Evolutionary conservation across 2,329 filamentous ascomycete genomes (phyloP).

Genomic region (Verticillium zaregamsianum): DNA sequence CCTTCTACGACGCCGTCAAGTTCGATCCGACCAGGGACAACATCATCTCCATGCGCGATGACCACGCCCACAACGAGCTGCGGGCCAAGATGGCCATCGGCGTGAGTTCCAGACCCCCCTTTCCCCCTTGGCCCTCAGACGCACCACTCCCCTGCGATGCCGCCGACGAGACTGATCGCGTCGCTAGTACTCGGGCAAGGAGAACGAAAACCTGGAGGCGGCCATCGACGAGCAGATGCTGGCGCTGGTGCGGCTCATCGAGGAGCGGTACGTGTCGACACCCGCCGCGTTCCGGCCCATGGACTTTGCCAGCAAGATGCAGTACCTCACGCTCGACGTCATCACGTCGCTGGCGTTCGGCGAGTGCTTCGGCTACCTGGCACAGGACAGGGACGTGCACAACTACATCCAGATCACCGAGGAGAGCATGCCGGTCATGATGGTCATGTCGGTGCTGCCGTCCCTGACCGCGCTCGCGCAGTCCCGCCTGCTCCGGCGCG

Average conservation of each 20-base stretch:
- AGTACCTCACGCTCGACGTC: slow-evolving; percentile 53
- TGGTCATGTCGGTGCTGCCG: slow-evolving; percentile 37
- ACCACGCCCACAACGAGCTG: slow-evolving; percentile 35
- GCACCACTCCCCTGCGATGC: slow-evolving; percentile 3
- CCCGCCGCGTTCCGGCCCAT: slow-evolving; percentile 32
- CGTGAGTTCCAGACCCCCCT: slow-evolving; percentile 13
- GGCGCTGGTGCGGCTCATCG: slow-evolving; percentile 43
- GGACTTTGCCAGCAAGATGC: slow-evolving; percentile 43
- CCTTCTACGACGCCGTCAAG: slow-evolving; percentile 33
- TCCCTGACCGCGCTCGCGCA: slow-evolving; percentile 36
- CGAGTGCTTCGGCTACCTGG: slow-evolving; percentile 43
- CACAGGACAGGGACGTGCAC: slow-evolving; percentile 42
- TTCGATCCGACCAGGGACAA: slow-evolving; percentile 26
- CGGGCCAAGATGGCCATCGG: slow-evolving; percentile 46
- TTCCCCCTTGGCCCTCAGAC: neutral
- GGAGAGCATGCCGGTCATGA: slow-evolving; percentile 36
- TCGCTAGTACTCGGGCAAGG: slow-evolving; percentile 47
- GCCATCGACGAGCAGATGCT: slow-evolving; percentile 43
- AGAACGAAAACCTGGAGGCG: slow-evolving; percentile 43
- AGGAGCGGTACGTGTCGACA: slow-evolving; percentile 37
- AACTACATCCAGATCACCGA: slow-evolving; percentile 42
- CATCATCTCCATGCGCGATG: slow-evolving; percentile 25
- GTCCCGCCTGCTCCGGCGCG: slow-evolving; percentile 32
- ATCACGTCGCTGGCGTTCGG: slow-evolving; percentile 51
- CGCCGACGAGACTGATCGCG: neutral